Conservation (phyloP, 768 basidiomycete genomes). For the Jaapia argillacea region DNA sequence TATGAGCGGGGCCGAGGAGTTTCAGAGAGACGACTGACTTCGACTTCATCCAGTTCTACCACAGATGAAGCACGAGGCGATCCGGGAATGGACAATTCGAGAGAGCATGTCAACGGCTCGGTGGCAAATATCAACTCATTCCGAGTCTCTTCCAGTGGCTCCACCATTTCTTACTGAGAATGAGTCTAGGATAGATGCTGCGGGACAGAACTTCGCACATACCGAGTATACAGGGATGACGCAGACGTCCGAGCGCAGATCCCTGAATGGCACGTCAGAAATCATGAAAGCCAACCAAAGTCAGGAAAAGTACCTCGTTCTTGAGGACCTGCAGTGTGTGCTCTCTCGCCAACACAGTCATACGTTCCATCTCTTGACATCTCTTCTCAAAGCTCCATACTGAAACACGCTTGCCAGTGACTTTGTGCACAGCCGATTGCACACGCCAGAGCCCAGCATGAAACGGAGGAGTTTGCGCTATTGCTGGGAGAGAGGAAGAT, state of each 20-base stretch:
- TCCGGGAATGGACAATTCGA: constrained; percentile 68
- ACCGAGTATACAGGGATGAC: constrained; percentile 93
- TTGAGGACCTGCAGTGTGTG: constrained; percentile 78
- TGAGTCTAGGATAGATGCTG: neutral
- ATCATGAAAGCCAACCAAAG: neutral
- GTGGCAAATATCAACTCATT: constrained; percentile 89
- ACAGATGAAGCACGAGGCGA: constrained; percentile 41
- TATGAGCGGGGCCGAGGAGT: constrained; percentile 6
- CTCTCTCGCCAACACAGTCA: constrained; percentile 57
- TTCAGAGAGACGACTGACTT: constrained; percentile 49
- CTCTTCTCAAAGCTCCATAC: constrained; percentile 92
- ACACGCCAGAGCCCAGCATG: constrained; percentile 85
- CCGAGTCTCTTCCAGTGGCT: constrained; percentile 90
- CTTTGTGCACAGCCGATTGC: constrained; percentile 78
- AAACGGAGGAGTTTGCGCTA: constrained; percentile 39
- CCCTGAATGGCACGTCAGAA: no score
- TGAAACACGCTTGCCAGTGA: constrained; percentile 81
- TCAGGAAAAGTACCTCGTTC: constrained; percentile 55
- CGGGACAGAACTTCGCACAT: constrained; percentile 11
- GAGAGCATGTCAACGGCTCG: constrained; percentile 77
- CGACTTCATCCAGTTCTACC: constrained; percentile 92
- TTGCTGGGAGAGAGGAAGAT: constrained; percentile 27
- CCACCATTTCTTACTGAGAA: constrained; percentile 74
- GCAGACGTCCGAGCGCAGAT: constrained; percentile 68
- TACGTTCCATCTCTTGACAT: constrained; percentile 59